These are phyloP conservation scores for Suillus alpinus DNA, from an alignment of 768 basidiomycete genomes.

Conservation along the genomic window DNA sequence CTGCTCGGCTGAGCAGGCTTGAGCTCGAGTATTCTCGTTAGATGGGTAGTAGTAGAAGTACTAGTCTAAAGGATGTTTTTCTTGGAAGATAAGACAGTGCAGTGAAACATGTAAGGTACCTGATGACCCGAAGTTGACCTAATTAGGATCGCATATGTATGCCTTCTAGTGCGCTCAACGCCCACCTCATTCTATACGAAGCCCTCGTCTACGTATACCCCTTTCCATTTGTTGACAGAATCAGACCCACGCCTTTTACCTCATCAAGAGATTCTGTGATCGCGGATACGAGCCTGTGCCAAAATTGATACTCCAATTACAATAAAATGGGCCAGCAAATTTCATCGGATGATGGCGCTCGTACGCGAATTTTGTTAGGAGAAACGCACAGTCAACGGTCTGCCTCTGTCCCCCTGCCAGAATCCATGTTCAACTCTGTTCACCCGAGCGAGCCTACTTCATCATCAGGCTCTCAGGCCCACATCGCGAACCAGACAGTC, in stretches of 20 bases:
- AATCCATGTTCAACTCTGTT: not conserved
- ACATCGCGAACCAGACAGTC: not conserved
- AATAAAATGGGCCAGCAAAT: conserved; percentile 3
- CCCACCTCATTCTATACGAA: not conserved
- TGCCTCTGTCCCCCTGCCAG: not conserved
- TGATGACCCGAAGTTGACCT: too few species aligned
- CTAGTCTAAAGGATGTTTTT: too few species aligned
- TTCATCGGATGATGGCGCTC: not conserved
- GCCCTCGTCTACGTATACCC: not conserved
- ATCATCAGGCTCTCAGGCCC: not conserved
- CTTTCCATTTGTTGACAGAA: not conserved
- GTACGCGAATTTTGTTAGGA: not conserved
- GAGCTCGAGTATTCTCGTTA: too few species aligned
- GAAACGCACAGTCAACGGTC: not conserved
- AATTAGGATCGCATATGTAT: too few species aligned
- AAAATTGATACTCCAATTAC: not conserved
- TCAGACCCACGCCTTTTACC: not conserved
- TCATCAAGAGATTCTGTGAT: not conserved
- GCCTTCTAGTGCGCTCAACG: not conserved
- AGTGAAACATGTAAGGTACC: too few species aligned
- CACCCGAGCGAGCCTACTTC: not conserved
- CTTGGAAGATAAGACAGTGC: too few species aligned
- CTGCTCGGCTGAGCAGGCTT: too few species aligned
- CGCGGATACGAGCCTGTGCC: too few species aligned
- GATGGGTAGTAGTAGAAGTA: too few species aligned